Evolutionary conservation across 2,329 filamentous ascomycete species (phyloP).

Genomic region (Rutstroemia sp.): DNA sequence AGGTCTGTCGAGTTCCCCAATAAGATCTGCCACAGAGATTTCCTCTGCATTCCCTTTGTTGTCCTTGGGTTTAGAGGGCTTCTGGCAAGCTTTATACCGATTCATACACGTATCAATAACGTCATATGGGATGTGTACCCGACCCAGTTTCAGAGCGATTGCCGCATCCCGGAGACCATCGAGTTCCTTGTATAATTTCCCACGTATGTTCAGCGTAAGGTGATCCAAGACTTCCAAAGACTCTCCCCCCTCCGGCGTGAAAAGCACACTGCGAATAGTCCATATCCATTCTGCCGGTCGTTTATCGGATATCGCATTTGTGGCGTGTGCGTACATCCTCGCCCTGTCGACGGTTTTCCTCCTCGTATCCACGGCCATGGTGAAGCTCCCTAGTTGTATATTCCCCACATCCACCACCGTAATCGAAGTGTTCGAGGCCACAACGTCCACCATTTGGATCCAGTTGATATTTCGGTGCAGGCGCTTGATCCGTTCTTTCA

Average conservation of each 20-base stretch:
- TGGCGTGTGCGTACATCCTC: slow-evolving; percentile 77
- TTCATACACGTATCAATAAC: slow-evolving; percentile 62
- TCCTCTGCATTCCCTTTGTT: slow-evolving; percentile 42
- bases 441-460: slow-evolving; percentile 82
- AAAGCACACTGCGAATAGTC: slow-evolving; percentile 75
- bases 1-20: slow-evolving; percentile 64
- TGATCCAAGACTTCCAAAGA: slow-evolving; percentile 85
- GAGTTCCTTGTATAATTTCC: slow-evolving; percentile 75
- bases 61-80: slow-evolving; percentile 23
- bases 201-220: slow-evolving; percentile 82
- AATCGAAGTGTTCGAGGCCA: slow-evolving; percentile 72
- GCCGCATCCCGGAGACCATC: slow-evolving; percentile 87
- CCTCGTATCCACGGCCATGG: slow-evolving; percentile 82
- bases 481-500: slow-evolving; percentile 80
- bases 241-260: slow-evolving; percentile 78
- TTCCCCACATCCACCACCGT: slow-evolving; percentile 75
- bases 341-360: slow-evolving; percentile 86
- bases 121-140: slow-evolving; percentile 84
- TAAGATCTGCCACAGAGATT: slow-evolving; percentile 63
- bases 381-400: slow-evolving; percentile 76
- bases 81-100: slow-evolving; percentile 43
- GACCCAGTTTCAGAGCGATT: slow-evolving; percentile 82
- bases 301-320: slow-evolving; percentile 53
- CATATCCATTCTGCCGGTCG: slow-evolving; percentile 92
- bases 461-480: slow-evolving; percentile 82